Base-by-base conservation (phyloP, 306 rosid genomes). In the Casuarina glauca region DNA sequence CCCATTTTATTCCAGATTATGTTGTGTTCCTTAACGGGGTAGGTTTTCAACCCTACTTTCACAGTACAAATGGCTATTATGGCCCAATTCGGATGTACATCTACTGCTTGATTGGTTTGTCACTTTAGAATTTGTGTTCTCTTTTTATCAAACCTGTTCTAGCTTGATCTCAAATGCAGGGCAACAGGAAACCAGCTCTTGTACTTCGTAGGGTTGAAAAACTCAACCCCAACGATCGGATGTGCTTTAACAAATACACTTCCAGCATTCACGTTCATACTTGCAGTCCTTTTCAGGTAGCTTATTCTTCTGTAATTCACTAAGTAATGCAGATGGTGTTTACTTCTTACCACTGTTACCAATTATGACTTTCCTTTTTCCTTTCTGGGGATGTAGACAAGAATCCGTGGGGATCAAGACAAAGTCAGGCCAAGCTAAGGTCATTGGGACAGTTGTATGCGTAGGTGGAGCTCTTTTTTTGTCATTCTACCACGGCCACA, bases 201-300 rank as follows among this genome's bases (percentile, higher is more conserved):
- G 5, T 92, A 58, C 81, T 95, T 87, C 35, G 54, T 85, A 60
- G 97, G 97, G 61, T 87, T 95, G 42, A 91, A 89, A 46, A 74
- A 82, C 50, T 82, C 93, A 44, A 80, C 86, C 1, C 86, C 99
- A 48, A 93, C 96, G 4, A 74, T 88, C 52, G 89, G 91, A 48
- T 79, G 88, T 71, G 97, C 99, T 9, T 75, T 91, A 43, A 73
- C 75, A 60, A 93, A 95, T 81, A 80, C 88, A 73, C 96, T 95
- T 63, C 98, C 98, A 8, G 97, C 97, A n/a, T 88, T 91, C 81
- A 91, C 99, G 36, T 91, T 95, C 74, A 5, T 93, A 55, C 90
- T 95, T n/a, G 97, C 97, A 38, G 52, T 87, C 19, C 0, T 95
- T 51, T 93, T 82, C 88, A 85, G 97, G 97, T 90, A 57, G 17